Conservation (phyloP, 352 stramenopile species). For the Phytophthora cactorum region DNA sequence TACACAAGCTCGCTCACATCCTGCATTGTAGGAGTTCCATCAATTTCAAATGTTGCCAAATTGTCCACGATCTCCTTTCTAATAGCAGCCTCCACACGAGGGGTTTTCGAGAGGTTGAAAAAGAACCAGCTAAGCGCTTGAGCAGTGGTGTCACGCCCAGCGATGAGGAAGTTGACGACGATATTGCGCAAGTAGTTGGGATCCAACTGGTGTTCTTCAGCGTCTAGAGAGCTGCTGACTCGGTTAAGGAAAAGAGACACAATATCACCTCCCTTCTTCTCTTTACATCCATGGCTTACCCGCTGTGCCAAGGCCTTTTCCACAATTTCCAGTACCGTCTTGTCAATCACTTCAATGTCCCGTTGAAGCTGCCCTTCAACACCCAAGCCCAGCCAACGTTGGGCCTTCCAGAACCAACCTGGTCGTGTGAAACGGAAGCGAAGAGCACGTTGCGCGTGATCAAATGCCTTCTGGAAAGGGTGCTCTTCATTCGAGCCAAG, state of each 20-base stretch:
- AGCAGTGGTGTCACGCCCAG: conserved; percentile 79
- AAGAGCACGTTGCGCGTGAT: conserved; percentile 42
- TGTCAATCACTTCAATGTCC: conserved; percentile 47
- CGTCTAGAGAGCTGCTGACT: conserved; percentile 22
- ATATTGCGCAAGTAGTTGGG: conserved; percentile 64
- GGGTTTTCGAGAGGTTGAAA: conserved; percentile 52
- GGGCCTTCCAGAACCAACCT: conserved; percentile 52
- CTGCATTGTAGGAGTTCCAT: conserved; percentile 28
- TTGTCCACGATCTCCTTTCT: conserved; percentile 45
- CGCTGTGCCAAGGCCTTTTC: conserved; percentile 36
- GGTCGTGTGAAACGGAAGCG: conserved; percentile 46
- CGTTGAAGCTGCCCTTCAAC: conserved; percentile 38
- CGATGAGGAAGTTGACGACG: conserved; percentile 82
- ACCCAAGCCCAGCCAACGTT: conserved; percentile 43
- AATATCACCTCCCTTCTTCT: conserved; percentile 14
- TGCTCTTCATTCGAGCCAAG: conserved; percentile 44
- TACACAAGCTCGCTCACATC: conserved; percentile 44
- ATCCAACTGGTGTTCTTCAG: conserved; percentile 35
- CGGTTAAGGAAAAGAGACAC: conserved; percentile 40
- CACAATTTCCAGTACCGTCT: conserved; percentile 49
- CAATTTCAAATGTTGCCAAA: conserved; percentile 11
- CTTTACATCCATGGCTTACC: too few species aligned
- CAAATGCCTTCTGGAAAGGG: conserved; percentile 62
- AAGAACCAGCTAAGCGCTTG: conserved; percentile 81
- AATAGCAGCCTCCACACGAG: conserved; percentile 50